Percentiles rank a stretch among this genome's conserved stretches.
phyloP scores from a whole-genome alignment of 805 yeast genomes.

The Kuraishia borneana region DNA sequence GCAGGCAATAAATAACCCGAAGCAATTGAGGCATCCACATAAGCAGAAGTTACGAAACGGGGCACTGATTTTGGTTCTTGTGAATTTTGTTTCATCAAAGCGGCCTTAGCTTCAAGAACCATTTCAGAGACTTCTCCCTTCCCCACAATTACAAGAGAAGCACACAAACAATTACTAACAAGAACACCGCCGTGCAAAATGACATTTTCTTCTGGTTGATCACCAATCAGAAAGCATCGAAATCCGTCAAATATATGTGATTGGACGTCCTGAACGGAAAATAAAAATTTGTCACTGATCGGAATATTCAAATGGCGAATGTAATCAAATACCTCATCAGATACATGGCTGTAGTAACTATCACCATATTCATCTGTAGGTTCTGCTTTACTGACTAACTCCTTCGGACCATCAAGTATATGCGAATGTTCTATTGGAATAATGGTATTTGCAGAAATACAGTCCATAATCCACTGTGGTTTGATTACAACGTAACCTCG shows the following conservation, averaged over 20 bases:
- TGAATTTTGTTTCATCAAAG: background rate
- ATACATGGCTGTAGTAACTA: slow-evolving; percentile 24
- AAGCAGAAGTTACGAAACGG: background rate
- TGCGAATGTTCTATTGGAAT: slow-evolving; percentile 54
- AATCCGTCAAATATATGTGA: too few relatives aligned
- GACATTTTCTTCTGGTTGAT: background rate
- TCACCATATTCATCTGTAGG: slow-evolving; percentile 55
- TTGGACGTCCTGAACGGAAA: too few relatives aligned
- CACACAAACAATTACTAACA: background rate
- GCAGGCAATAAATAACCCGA: too few relatives aligned
- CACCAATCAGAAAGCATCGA: too few relatives aligned
- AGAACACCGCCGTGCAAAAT: background rate
- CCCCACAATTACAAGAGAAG: background rate
- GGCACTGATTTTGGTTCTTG: background rate
- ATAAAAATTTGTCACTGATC: background rate
- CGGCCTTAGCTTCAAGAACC: background rate
- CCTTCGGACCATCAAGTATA: slow-evolving; percentile 29
- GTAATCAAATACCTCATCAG: background rate
- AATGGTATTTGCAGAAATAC: slow-evolving; percentile 29
- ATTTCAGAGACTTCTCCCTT: background rate
- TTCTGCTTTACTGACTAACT: slow-evolving; percentile 12
- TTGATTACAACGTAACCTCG: slow-evolving; percentile 48
- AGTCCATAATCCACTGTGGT: slow-evolving; percentile 68
- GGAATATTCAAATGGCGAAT: background rate
- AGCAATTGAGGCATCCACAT: too few relatives aligned